Conservation (phyloP, 345 rosid species). For the Turritis glabra region DNA sequence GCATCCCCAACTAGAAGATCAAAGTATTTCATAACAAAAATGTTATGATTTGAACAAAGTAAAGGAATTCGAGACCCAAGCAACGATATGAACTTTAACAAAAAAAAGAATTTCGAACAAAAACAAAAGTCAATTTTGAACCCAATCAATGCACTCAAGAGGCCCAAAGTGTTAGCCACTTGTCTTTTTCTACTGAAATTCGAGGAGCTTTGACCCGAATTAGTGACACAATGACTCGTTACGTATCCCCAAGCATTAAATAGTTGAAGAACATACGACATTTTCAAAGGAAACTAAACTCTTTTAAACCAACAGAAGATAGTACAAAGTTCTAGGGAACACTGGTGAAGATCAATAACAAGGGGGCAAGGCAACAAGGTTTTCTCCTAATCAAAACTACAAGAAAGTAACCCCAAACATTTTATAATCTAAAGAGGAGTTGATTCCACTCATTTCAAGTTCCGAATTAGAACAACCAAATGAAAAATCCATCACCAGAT, state of each 20-base stretch:
- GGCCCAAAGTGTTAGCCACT: neutral
- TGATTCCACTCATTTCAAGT: conserved; percentile 30
- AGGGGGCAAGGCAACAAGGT: conserved; percentile 16
- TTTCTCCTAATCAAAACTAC: conserved; percentile 37
- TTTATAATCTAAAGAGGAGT: conserved; percentile 35
- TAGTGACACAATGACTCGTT: too few species aligned
- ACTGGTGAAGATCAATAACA: conserved; percentile 32
- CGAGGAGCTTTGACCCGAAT: neutral
- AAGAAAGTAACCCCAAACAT: conserved; percentile 37
- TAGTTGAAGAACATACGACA: neutral
- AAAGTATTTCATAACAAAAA: neutral
- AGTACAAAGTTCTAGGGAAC: conserved; percentile 28
- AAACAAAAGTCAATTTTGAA: neutral
- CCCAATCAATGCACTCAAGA: neutral
- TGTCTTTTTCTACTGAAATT: neutral
- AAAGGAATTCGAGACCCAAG: neutral
- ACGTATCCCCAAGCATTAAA: neutral
- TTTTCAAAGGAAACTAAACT: conserved; percentile 20
- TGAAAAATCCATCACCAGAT: conserved; percentile 28
- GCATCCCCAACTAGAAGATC: neutral
- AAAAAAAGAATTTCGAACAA: neutral
- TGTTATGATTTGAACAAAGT: neutral
- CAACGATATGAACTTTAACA: neutral
- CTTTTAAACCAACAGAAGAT: conserved; percentile 14
- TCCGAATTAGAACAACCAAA: conserved; percentile 25